Evolutionary conservation across 2,329 filamentous ascomycete genomes (phyloP).

Genomic region (Fusarium foetens): DNA sequence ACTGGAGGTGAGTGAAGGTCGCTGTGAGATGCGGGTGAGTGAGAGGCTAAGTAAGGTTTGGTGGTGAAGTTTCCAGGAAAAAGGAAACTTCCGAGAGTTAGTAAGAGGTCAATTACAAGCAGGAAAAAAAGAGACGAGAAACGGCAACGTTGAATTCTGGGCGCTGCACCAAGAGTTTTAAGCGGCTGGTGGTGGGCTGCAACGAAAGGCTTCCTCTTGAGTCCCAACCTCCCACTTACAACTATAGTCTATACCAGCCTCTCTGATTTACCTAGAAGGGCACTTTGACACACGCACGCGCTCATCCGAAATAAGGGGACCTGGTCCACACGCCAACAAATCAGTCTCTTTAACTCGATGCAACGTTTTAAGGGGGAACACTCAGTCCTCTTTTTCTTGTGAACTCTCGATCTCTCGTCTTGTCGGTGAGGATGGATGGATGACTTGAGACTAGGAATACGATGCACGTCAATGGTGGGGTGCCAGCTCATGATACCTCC

Average conservation of each 20-base stretch:
- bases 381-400: constrained; percentile 38
- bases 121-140: constrained; percentile 24
- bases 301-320: constrained; percentile 30
- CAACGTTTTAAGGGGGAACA: constrained; percentile 14
- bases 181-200: constrained; percentile 43
- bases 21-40: constrained; percentile 19
- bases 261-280: constrained; percentile 40
- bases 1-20: constrained; percentile 20
- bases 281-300: constrained; percentile 29
- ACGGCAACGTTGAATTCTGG: constrained; percentile 38
- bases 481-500: constrained; percentile 43
- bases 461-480: constrained; percentile 36
- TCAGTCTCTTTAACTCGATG: constrained; percentile 30
- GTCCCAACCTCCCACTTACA: constrained; percentile 52
- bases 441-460: constrained; percentile 22
- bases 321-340: constrained; percentile 36
- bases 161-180: constrained; percentile 50
- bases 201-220: constrained; percentile 35
- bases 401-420: neutral
- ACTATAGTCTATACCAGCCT: constrained; percentile 44
- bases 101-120: constrained; percentile 6
- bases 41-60: constrained; percentile 9
- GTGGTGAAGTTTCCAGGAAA: neutral
- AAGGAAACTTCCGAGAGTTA: constrained; percentile 4
- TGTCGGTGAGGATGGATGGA: constrained; percentile 24